A percentile compares a stretch with the other conserved stretches of the same genome.
phyloP scores from a whole-genome alignment of 1,139 yeast species.

The Saccharomycopsis hybrid region DNA sequence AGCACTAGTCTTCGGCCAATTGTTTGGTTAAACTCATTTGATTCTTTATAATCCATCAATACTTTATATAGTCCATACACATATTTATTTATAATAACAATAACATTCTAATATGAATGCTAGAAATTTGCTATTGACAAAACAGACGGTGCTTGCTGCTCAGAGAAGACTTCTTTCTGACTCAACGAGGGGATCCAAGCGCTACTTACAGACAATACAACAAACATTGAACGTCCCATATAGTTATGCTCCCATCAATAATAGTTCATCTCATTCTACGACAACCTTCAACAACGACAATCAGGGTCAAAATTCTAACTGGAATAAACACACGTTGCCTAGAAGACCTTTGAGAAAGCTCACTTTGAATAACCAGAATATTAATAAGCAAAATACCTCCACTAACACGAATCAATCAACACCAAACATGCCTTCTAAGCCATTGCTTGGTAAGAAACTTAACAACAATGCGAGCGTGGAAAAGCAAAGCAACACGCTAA shows the following conservation, averaged over 20 bases:
- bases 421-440: too few relatives aligned
- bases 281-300: background rate
- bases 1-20: background rate
- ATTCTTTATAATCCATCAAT: background rate
- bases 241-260: conserved; percentile 4
- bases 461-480: too few relatives aligned
- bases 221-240: background rate
- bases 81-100: background rate
- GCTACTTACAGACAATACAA: conserved; percentile 18
- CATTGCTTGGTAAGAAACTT: too few relatives aligned
- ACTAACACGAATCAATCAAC: background rate
- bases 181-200: conserved; percentile 11
- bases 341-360: conserved; percentile 1
- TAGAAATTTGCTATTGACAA: too few relatives aligned
- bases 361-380: background rate
- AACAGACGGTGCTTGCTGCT: background rate
- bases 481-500: too few relatives aligned
- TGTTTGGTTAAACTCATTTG: background rate
- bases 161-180: conserved; percentile 15
- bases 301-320: background rate
- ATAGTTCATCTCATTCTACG: background rate
- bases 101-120: too few relatives aligned
- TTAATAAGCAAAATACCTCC: background rate
- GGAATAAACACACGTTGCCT: conserved; percentile 14
- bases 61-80: background rate